These are phyloP conservation scores for Cordia subcordata DNA, from an alignment of 257 asterid genomes.

Conservation along the genomic window DNA sequence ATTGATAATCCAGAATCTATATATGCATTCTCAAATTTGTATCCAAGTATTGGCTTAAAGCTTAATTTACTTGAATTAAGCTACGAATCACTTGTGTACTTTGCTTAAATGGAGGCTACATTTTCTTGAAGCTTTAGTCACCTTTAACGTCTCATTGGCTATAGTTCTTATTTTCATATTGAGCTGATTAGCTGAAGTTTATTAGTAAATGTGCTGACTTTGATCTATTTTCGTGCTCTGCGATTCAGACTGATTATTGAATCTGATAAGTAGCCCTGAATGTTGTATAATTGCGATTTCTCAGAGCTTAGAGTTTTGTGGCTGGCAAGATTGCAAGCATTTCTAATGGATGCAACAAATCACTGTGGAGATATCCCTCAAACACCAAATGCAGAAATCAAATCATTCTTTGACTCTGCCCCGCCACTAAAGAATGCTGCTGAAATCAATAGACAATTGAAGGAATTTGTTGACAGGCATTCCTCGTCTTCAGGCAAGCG, in stretches of 20 bases:
- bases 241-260: not conserved
- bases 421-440: conserved; percentile 69
- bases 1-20: not conserved
- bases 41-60: not conserved
- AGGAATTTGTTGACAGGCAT: conserved; percentile 41
- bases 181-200: not conserved
- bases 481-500: conserved; percentile 42
- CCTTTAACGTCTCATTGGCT: no score
- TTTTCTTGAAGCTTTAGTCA: no score
- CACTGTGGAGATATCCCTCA: conserved; percentile 22
- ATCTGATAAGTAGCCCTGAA: not conserved
- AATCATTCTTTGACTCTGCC: conserved; percentile 76
- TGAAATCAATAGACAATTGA: conserved; percentile 40
- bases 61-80: not conserved
- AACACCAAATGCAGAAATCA: conserved; percentile 40
- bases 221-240: not conserved
- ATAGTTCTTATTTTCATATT: not conserved
- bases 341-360: conserved; percentile 34
- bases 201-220: not conserved
- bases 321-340: not conserved
- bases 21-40: not conserved
- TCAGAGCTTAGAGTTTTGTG: not conserved
- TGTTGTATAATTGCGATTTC: not conserved
- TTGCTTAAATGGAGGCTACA: no score
- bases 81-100: no score